Conservation (phyloP, 1,139 yeast genomes). For the Diutina neorugosa region DNA sequence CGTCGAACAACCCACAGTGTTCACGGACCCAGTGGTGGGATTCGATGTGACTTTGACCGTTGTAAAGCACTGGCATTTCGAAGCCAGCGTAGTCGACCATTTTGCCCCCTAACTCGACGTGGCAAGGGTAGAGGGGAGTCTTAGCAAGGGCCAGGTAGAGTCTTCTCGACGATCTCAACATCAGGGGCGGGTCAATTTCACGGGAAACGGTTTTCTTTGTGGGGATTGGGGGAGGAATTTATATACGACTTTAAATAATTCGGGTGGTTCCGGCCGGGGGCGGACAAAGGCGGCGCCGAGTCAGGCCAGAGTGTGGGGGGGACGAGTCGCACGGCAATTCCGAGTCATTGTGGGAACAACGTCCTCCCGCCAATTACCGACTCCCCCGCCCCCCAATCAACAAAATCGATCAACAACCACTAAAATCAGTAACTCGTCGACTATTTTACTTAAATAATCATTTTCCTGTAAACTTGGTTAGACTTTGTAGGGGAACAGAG, state of each 20-base stretch:
- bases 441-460: no score
- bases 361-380: background rate
- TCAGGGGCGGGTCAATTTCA: no score
- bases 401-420: no score
- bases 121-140: constrained; percentile 79
- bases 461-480: no score
- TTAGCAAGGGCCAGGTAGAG: constrained; percentile 6
- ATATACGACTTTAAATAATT: no score
- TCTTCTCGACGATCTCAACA: constrained; percentile 2
- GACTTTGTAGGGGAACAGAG: no score
- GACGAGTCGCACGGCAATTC: background rate
- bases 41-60: constrained; percentile 73
- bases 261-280: background rate
- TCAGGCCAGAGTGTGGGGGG: background rate
- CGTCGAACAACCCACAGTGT: constrained; percentile 87
- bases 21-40: constrained; percentile 91
- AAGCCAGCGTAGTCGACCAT: constrained; percentile 95
- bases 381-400: background rate
- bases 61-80: constrained; percentile 85
- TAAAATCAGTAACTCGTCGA: no score
- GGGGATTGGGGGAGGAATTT: background rate
- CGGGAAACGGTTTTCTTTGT: no score
- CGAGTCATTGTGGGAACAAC: no score
- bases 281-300: background rate
- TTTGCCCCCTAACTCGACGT: constrained; percentile 68